Conservation (phyloP, 1,284 basidiomycete species). For the Xerocomus minutiporus region DNA sequence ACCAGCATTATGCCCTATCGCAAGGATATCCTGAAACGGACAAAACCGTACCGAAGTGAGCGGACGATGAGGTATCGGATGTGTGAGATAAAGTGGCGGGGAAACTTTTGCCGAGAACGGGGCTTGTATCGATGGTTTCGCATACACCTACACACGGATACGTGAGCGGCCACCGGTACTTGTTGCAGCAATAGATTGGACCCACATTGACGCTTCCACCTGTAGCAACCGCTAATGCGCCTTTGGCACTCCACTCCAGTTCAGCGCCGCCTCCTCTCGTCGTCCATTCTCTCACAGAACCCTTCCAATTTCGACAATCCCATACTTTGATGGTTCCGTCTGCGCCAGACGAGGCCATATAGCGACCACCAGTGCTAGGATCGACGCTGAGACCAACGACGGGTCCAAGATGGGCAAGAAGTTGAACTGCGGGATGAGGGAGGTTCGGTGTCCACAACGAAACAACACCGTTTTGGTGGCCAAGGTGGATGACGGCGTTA, state of each 20-base stretch:
- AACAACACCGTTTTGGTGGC: conserved; percentile 88
- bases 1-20: conserved; percentile 69
- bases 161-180: not conserved
- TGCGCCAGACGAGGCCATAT: conserved; percentile 87
- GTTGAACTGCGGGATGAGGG: conserved; percentile 84
- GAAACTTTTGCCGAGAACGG: conserved; percentile 47
- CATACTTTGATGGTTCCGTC: conserved; percentile 92
- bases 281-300: conserved; percentile 77
- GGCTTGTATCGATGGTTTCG: conserved; percentile 60
- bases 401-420: conserved; percentile 89
- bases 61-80: conserved; percentile 68
- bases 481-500: conserved; percentile 90
- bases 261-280: conserved; percentile 60
- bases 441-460: conserved; percentile 97
- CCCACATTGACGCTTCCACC: conserved; percentile 81
- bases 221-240: conserved; percentile 76
- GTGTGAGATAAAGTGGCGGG: conserved; percentile 83
- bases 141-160: conserved; percentile 51
- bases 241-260: conserved; percentile 77
- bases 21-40: conserved; percentile 91
- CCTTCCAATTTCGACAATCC: conserved; percentile 95
- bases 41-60: conserved; percentile 73
- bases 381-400: conserved; percentile 82
- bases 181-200: not conserved
- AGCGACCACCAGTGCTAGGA: conserved; percentile 76